Evolutionary conservation across 2,329 filamentous ascomycete species (phyloP).

Genomic region (Verticillium dahliae): DNA sequence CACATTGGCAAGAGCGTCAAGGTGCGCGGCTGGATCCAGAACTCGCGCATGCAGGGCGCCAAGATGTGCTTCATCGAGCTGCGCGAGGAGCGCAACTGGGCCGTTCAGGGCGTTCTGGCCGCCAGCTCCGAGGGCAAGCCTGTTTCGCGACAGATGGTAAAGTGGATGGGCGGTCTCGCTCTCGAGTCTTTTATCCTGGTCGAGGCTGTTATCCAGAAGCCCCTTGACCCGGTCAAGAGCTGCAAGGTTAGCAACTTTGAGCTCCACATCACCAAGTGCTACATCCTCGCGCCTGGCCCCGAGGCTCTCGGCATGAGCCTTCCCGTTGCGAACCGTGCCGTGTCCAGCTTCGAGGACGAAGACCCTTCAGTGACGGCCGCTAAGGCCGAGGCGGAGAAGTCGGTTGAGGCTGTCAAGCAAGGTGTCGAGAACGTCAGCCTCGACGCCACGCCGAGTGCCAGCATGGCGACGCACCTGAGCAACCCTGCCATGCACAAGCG

Average conservation of each 20-base stretch:
- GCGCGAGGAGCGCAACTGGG: slow-evolving; percentile 66
- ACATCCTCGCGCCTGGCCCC: slow-evolving; percentile 61
- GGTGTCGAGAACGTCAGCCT: slow-evolving; percentile 34
- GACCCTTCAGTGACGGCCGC: slow-evolving; percentile 36
- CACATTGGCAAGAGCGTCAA: slow-evolving; percentile 65
- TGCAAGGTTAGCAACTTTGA: slow-evolving; percentile 74
- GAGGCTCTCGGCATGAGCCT: slow-evolving; percentile 52
- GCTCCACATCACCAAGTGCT: slow-evolving; percentile 83
- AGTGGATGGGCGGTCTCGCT: slow-evolving; percentile 71
- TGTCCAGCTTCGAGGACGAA: slow-evolving; percentile 55
- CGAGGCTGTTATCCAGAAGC: slow-evolving; percentile 74
- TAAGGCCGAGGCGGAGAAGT: slow-evolving; percentile 20
- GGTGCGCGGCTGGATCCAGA: slow-evolving; percentile 78
- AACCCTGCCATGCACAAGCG: slow-evolving; percentile 92
- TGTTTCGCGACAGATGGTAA: slow-evolving; percentile 85
- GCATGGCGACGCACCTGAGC: slow-evolving; percentile 77
- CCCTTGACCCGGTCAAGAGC: slow-evolving; percentile 82
- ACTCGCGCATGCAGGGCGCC: slow-evolving; percentile 78
- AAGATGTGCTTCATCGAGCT: slow-evolving; percentile 91
- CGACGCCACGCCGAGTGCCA: slow-evolving; percentile 60
- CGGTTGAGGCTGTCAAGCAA: slow-evolving; percentile 31
- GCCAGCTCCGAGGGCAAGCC: slow-evolving; percentile 54
- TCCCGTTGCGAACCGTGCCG: slow-evolving; percentile 45
- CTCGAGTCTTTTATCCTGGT: slow-evolving; percentile 78
- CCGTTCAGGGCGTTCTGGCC: slow-evolving; percentile 74